These are phyloP conservation scores for Eutrema heterophyllum DNA, from an alignment of 345 rosid genomes.

Conservation along the genomic window DNA sequence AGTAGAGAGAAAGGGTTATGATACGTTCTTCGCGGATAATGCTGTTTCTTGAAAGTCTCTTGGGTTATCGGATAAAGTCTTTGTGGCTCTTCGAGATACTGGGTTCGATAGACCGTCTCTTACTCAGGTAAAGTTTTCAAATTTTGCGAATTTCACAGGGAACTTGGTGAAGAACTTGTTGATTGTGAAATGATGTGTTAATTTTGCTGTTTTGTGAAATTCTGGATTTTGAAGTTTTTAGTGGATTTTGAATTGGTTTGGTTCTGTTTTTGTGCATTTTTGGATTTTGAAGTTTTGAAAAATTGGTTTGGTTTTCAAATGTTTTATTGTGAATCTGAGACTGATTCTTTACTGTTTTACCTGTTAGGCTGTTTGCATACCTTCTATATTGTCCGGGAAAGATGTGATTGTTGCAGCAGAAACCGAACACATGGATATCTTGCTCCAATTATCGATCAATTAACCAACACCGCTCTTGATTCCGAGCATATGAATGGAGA, in stretches of 20 bases:
- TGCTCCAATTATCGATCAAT: constrained; percentile 63
- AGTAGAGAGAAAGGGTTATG: constrained; percentile 29
- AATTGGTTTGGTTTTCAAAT: neutral
- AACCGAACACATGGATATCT: constrained; percentile 88
- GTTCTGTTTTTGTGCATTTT: no score
- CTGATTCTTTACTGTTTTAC: neutral
- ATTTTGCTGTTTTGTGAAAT: no score
- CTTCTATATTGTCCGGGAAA: neutral
- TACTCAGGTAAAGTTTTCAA: constrained; percentile 49
- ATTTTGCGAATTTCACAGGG: no score
- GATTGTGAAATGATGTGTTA: no score
- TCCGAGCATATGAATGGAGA: neutral
- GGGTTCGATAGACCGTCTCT: constrained; percentile 72
- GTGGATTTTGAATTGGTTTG: no score
- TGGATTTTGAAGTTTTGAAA: no score
- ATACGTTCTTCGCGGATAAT: constrained; percentile 60
- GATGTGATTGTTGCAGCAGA: constrained; percentile 59
- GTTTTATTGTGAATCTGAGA: neutral
- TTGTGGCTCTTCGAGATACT: constrained; percentile 50
- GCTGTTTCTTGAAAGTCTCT: constrained; percentile 67
- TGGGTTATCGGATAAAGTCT: constrained; percentile 58
- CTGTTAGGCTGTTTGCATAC: constrained; percentile 57
- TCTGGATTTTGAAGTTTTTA: no score
- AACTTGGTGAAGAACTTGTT: neutral
- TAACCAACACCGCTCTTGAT: constrained; percentile 25